These are phyloP conservation scores for Penicillium ochrochloron DNA, from an alignment of 495 filamentous ascomycete species.

Conservation along the genomic window DNA sequence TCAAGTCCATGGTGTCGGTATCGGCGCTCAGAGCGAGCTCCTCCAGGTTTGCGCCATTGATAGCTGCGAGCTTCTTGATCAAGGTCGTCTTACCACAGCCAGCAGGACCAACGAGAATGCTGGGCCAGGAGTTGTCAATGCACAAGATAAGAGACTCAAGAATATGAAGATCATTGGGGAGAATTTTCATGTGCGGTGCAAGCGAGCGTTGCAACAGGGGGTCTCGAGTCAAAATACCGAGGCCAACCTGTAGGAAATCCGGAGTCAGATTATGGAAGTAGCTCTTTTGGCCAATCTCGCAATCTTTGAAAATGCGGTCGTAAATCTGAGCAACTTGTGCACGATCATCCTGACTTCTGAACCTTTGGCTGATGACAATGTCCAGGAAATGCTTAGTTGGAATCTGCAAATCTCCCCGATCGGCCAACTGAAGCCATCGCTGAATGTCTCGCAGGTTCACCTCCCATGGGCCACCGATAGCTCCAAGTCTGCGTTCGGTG, in stretches of 20 bases:
- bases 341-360: conserved; percentile 73
- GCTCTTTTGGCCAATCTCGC: conserved; percentile 41
- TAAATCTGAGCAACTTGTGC: conserved; percentile 66
- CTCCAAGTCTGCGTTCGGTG: conserved; percentile 67
- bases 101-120: conserved; percentile 83
- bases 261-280: conserved; percentile 71
- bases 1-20: conserved; percentile 93
- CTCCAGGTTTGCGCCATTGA: conserved; percentile 71
- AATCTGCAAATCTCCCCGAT: conserved; percentile 51
- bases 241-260: conserved; percentile 74
- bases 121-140: conserved; percentile 82
- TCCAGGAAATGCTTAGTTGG: conserved; percentile 73
- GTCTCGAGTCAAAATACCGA: conserved; percentile 70
- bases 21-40: conserved; percentile 88
- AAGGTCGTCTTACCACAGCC: conserved; percentile 85
- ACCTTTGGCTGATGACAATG: conserved; percentile 86
- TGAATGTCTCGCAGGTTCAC: conserved; percentile 94
- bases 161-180: conserved; percentile 63
- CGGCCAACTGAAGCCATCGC: conserved; percentile 81
- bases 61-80: conserved; percentile 76
- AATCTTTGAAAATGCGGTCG: conserved; percentile 52
- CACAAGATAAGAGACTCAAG: conserved; percentile 88
- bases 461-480: conserved; percentile 92
- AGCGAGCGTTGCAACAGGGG: conserved; percentile 56
- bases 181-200: conserved; percentile 58